These are phyloP conservation scores for Trametes maxima DNA, from an alignment of 768 basidiomycete genomes.

Conservation along the genomic window DNA sequence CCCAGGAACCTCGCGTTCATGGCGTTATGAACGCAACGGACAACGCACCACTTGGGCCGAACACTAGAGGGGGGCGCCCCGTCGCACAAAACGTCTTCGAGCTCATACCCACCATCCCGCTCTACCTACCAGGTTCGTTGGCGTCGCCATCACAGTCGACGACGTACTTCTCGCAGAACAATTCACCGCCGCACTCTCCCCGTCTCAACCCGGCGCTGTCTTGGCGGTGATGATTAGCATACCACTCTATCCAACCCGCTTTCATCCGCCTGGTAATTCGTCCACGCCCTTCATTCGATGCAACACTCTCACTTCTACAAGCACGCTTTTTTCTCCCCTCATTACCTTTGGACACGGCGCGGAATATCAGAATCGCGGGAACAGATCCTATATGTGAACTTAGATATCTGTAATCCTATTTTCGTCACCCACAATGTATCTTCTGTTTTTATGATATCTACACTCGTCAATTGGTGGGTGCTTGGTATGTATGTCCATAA, in stretches of 20 bases:
- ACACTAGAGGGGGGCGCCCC: conserved; percentile 44
- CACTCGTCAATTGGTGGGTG: not conserved
- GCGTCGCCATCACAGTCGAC: conserved; percentile 42
- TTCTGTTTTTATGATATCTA: not conserved
- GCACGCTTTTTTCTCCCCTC: not conserved
- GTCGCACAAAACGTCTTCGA: conserved; percentile 77
- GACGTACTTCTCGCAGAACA: conserved; percentile 37
- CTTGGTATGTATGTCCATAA: no score
- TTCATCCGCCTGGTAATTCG: not conserved
- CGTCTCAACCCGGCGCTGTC: conserved; percentile 34
- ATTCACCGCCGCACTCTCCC: conserved; percentile 42
- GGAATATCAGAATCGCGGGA: not conserved
- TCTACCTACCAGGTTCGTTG: conserved; percentile 58
- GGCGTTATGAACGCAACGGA: conserved; percentile 75
- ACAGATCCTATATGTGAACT: conserved; percentile 6
- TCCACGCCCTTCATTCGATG: not conserved
- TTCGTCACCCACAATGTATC: conserved; percentile 6
- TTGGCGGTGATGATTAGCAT: conserved; percentile 25
- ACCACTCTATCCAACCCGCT: not conserved
- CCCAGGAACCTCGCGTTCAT: conserved; percentile 83
- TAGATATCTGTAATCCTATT: conserved; percentile 11
- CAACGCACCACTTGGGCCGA: conserved; percentile 36
- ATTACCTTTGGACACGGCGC: not conserved
- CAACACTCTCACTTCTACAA: not conserved
- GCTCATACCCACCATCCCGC: conserved; percentile 73